Base-by-base conservation (phyloP, 164 flowering plant species). In the Cinnamomum micranthum region DNA sequence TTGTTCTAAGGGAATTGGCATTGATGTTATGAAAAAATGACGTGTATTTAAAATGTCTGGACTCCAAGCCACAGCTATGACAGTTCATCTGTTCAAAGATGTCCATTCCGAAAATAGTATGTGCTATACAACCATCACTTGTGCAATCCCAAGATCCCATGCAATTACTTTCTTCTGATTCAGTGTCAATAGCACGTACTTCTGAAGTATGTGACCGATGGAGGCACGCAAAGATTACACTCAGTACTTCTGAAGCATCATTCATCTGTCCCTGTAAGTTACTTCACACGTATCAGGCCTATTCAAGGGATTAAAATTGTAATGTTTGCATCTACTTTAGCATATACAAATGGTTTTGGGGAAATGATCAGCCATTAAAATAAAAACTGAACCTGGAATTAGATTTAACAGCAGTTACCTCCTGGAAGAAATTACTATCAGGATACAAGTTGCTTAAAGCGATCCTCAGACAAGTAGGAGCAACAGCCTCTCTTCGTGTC, bases 181-280 rank as follows among this genome's bases (percentile, higher is more conserved):
- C 88, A 65, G 88, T 74, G 77, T 87, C 88, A 79, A 92, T 85
- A 74, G 72, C 80, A 68, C 73, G 78, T 9, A 77, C 75, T 55
- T 79, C 73, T 62, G 86, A 75, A 72, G 89, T 85, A 82, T 84
- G 88, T 72, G 98, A 84, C 41, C 68, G 82, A 78, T 96, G 98
- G 74, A 96, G 94, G 85, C 98, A 94, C 50, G 90, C 95, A 86
- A 95, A 96, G 76, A 96, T 85, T 22, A 92, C 99, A 33, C 78
- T 96, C 79, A 96, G 67, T 59, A 96, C 99, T 85, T 96, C 99
- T 77, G 99, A 96, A 74, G 99, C 99, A 86, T 96, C 99, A 86
- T 96, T 96, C 99, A 94, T 94, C 78, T 95, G 97, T 59, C 84
- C 98, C 99, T 96, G 92, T 69, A 33, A 77, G 70, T 75, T 50